phyloP scores from a whole-genome alignment of 805 yeast species.

The Hanseniaspora thailandica region DNA sequence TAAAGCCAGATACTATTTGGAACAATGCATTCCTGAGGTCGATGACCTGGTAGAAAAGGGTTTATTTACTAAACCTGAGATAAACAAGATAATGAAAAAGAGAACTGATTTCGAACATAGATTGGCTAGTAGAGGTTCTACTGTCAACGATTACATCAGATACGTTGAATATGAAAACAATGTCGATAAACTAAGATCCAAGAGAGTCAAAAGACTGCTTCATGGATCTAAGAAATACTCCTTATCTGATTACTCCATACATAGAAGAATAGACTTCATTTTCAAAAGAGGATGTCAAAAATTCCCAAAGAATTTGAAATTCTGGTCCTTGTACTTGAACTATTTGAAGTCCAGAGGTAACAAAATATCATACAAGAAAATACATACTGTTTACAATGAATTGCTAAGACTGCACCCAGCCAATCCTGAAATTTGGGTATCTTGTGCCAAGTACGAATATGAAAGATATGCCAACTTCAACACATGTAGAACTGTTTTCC shows the following conservation, averaged over 20 bases:
- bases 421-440: constrained; percentile 80
- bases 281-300: constrained; percentile 71
- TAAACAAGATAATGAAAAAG: constrained; percentile 74
- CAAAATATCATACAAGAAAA: constrained; percentile 55
- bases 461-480: constrained; percentile 79
- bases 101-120: constrained; percentile 94
- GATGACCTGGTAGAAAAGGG: constrained; percentile 76
- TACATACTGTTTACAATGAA: constrained; percentile 64
- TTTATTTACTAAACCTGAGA: constrained; percentile 70
- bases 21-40: constrained; percentile 77
- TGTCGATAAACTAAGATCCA: constrained; percentile 63
- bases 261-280: constrained; percentile 66
- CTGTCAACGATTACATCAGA: constrained; percentile 60
- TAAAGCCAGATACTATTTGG: constrained; percentile 45
- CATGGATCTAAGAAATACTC: constrained; percentile 49
- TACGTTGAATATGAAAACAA: constrained; percentile 73
- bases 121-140: constrained; percentile 70
- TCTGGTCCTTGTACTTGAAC: constrained; percentile 70
- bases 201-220: constrained; percentile 53
- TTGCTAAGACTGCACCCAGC: constrained; percentile 82
- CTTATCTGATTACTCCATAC: constrained; percentile 78
- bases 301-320: constrained; percentile 60
- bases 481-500: constrained; percentile 78
- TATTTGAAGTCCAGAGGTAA: constrained; percentile 45
- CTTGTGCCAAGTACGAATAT: constrained; percentile 88